phyloP scores from a whole-genome alignment of 345 rosid genomes.

The Melaleuca quinquenervia region DNA sequence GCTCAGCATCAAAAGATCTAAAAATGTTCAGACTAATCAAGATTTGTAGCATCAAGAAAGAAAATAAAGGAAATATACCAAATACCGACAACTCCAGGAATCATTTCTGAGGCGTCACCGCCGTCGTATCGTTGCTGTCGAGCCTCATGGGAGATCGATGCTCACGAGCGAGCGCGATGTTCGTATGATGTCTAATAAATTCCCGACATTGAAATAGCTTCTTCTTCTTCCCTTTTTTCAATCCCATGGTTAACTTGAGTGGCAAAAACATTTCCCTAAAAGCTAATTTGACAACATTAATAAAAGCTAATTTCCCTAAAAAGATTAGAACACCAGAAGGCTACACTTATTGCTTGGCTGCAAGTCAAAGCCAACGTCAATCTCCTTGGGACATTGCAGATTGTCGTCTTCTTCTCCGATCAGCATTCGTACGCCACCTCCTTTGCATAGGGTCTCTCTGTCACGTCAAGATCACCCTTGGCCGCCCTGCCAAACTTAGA shows the following conservation, averaged over 20 bases:
- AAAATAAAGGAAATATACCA: background rate
- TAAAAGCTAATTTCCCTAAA: background rate
- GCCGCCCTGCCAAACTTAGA: background rate
- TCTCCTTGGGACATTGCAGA: background rate
- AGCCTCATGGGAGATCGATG: background rate
- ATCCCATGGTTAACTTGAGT: too few relatives aligned
- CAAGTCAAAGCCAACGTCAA: background rate
- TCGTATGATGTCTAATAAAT: background rate
- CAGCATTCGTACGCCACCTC: background rate
- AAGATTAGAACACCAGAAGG: background rate
- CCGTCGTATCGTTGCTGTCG: rapidly evolving
- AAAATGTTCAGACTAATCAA: background rate
- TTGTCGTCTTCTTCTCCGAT: background rate
- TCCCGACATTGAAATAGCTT: background rate
- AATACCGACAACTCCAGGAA: background rate
- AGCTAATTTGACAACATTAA: background rate
- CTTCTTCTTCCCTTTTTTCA: too few relatives aligned
- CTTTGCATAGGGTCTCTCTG: background rate
- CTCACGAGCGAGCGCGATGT: rapidly evolving
- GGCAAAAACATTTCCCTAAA: background rate
- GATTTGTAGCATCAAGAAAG: background rate
- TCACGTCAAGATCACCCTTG: background rate
- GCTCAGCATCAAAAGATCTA: background rate
- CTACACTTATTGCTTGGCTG: background rate
- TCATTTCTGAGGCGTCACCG: background rate